Base-by-base conservation (phyloP, 305 asterid genomes). In the Caryopteris hybrid region DNA sequence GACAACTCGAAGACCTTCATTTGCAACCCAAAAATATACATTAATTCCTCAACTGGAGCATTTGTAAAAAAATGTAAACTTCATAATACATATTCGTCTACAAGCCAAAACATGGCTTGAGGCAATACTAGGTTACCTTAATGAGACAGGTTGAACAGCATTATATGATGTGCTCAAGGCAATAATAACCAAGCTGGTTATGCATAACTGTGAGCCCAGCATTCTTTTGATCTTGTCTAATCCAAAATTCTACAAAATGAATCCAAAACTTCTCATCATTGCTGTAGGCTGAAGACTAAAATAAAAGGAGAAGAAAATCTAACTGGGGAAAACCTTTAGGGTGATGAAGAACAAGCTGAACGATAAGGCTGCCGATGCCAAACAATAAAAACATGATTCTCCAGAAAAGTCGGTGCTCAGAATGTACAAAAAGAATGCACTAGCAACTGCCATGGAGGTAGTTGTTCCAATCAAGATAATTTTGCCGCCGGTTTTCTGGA, bases 401-500 rank as follows among this genome's bases (percentile, higher is more conserved):
- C 85, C 92, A 13, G 78, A 39, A 76, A 86, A 86, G 69, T 82
- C 69, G 9, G 92, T 77, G 76, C 70, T 78, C 46, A 83, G 79
- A 42, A 86, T 81, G 80, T 85, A 85, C 70, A 86, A 75, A 56
- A 89, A 89, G 80, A 84, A 89, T 41, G 88, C 79, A 77, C 91
- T 78, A 20, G 91, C 87, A 41, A 77, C 85, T 11, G 86, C 92
- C 92, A 89, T 85, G 58, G 90, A 85, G 42, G 94, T 74, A 64
- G 86, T 83, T 55, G 78, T 81, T 55, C 85, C 83, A 52, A 74
- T 76, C 68, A 88, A 78, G 74, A 86, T 51, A 47, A 63, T 72
- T 58, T 82, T 78, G 25, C 71, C 81, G 31, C 72, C 62, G 47
- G 74, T 70, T 80, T 68, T 78, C 66, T 72, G 78, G 66, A 78